Evolutionary conservation across 441 rosid species (phyloP).

Genomic region (Viola pubescens): DNA sequence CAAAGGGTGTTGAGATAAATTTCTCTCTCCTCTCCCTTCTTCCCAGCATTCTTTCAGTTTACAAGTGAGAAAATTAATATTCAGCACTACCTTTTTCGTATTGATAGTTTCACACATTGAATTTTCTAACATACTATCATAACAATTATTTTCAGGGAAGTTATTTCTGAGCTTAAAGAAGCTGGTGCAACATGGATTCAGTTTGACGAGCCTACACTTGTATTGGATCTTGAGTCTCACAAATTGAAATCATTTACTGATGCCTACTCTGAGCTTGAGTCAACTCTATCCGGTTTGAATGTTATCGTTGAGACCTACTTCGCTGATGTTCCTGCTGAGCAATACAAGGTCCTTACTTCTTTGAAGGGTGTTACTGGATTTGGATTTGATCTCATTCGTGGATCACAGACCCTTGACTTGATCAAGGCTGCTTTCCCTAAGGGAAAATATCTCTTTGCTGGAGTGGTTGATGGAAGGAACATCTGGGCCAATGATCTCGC

Average conservation of each 20-base stretch:
- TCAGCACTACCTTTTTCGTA: not conserved
- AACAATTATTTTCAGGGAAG: conserved; percentile 48
- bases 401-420: conserved; percentile 68
- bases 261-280: conserved; percentile 69
- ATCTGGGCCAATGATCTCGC: conserved; percentile 96
- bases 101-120: not conserved
- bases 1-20: conserved; percentile 80
- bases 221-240: conserved; percentile 72
- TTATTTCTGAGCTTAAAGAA: conserved; percentile 68
- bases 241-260: conserved; percentile 66
- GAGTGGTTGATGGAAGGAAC: conserved; percentile 96
- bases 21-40: conserved; percentile 75
- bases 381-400: conserved; percentile 90
- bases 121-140: not conserved
- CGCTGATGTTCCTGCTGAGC: conserved; percentile 75
- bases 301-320: conserved; percentile 87
- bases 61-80: conserved; percentile 61
- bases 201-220: conserved; percentile 87
- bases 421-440: conserved; percentile 77
- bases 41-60: conserved; percentile 72
- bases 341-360: conserved; percentile 69
- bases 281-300: conserved; percentile 72
- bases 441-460: conserved; percentile 89
- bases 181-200: conserved; percentile 98
- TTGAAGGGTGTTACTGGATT: conserved; percentile 83